Conservation (phyloP, 495 filamentous ascomycete species). For the Neurospora discreta region DNA sequence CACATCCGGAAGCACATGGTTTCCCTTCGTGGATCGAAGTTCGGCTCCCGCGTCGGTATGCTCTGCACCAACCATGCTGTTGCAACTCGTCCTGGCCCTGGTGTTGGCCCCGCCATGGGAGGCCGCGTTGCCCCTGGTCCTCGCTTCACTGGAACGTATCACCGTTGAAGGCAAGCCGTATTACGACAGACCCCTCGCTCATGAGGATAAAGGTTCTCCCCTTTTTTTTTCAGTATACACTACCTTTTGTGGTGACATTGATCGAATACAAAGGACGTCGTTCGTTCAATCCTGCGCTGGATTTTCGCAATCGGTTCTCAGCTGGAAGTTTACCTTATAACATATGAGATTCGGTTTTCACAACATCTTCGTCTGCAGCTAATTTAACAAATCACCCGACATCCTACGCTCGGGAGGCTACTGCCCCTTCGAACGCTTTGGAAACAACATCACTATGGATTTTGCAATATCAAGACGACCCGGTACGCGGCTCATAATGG, state of each 20-base stretch:
- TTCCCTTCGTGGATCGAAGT: conserved; percentile 94
- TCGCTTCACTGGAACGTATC: conserved; percentile 40
- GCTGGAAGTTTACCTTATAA: conserved; percentile 17
- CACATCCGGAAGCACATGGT: conserved; percentile 99
- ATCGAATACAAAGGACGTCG: conserved; percentile 5
- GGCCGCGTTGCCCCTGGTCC: conserved; percentile 44
- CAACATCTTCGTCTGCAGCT: conserved; percentile 45
- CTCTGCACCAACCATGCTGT: conserved; percentile 91
- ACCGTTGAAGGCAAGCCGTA: conserved; percentile 14
- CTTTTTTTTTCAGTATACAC: neutral
- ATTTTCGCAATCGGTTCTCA: conserved; percentile 24
- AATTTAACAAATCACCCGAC: conserved; percentile 42
- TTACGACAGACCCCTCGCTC: neutral
- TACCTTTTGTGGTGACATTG: conserved; percentile 13
- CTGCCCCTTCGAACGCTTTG: conserved; percentile 43
- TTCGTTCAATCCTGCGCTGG: conserved; percentile 13
- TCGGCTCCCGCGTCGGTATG: conserved; percentile 96
- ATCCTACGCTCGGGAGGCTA: conserved; percentile 47
- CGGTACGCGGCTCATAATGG: conserved; percentile 10
- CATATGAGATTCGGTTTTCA: conserved; percentile 27
- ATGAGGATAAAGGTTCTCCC: conserved; percentile 4
- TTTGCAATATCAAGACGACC: conserved; percentile 38
- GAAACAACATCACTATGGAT: conserved; percentile 49
- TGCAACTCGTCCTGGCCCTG: conserved; percentile 74
- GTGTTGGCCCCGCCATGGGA: conserved; percentile 49